Evolutionary conservation across 257 asterid species (phyloP), one percentile per base, ranked within the genome.

Genomic region (Solanum tarapatanum): DNA sequence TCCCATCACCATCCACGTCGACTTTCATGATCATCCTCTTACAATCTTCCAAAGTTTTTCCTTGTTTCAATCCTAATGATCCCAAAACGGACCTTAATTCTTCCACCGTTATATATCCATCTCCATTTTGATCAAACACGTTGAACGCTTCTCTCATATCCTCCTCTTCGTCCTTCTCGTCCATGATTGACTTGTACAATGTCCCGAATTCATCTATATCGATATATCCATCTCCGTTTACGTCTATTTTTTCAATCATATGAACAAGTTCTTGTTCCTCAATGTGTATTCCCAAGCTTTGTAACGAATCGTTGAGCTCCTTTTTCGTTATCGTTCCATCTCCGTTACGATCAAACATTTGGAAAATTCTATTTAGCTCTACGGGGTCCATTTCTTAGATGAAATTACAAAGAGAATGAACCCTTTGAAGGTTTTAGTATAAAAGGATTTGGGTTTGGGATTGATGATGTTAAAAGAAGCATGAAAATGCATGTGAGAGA

Each of bases 1-100:
- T 91, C 1, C 92, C 93, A 87, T 91, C 93, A 30, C 93, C 93
- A 82, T 91, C 92, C 35, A 83, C 91, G n/a, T 91, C 93, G 2
- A 91, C 92, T 87, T 88, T 91, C 89, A 74, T 87, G 8, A 91
- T 91, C 92, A 91, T 91, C 79, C 19, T 64, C 84, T 84, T 89
- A 51, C 93, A 91, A 58, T 91, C 93, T 58, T 91, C 93, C 12
- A 89, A 64, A 2, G 92, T 89, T 51, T 87, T 86, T 0, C 92
- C 92, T 39, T 91, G 93, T 32, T 87, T 90, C 89, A 91, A 86
- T 16, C 93, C 93, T 2, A 91, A 48, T 5, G 93, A 90, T 4
- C 87, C 86, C 86, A 91, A 48, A 11, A 91, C 93, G 39, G 93
- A 91, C n/a, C 90, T 80, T 79, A 90, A 64, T 36, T 91, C 93